Base-by-base conservation (phyloP, 352 stramenopile genomes). In the Discostella stelligera region DNA sequence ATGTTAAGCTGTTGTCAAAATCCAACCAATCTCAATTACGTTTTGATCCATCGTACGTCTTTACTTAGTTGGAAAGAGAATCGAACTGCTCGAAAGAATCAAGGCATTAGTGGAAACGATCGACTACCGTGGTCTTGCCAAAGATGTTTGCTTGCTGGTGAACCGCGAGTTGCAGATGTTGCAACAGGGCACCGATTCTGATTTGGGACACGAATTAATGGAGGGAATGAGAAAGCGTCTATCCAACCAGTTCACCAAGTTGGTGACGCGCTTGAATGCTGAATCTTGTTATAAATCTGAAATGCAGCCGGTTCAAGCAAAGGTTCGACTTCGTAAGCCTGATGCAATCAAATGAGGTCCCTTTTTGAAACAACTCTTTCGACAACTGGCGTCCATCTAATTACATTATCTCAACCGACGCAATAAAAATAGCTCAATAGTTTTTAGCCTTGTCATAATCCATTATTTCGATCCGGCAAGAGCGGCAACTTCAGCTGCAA, bases 401-500 rank as follows among this genome's bases (percentile, higher is more conserved):
- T n/a, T n/a, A n/a, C n/a, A n/a, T n/a, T 9, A 41, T 41, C 4
- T 3, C 32, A 9, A 41, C 9, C 32, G 32, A 41, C 9, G 9
- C 32, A 41, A 41, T 41, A n/a, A n/a, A 41, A 41, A 41, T 41
- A 41, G 32, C 32, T 41, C 4, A 41, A 41, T 9, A 9, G 32
- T 41, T 9, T 46, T 37, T 23, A 37, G 56, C 48, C 13, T 53
- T 20, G 20, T 25, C 32, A 3, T 41, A 41, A 41, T 41, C 32
- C 9, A 41, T 41, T 41, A 41, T 9, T 41, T 41, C 9, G 66
- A 66, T 65, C 54, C 73, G 0, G 71, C 81, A 65, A 82, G 83
- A 8, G 82, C 77, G 71, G 88, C 88, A 69, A 92, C 84, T 16
- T 89, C 81, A 16, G 86, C 84, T 54, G 84, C 85, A 54, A 83